Evolutionary conservation across 129 eudicot species (phyloP), one percentile per base, ranked within the genome.

Genomic region (Flaveria brownii): DNA sequence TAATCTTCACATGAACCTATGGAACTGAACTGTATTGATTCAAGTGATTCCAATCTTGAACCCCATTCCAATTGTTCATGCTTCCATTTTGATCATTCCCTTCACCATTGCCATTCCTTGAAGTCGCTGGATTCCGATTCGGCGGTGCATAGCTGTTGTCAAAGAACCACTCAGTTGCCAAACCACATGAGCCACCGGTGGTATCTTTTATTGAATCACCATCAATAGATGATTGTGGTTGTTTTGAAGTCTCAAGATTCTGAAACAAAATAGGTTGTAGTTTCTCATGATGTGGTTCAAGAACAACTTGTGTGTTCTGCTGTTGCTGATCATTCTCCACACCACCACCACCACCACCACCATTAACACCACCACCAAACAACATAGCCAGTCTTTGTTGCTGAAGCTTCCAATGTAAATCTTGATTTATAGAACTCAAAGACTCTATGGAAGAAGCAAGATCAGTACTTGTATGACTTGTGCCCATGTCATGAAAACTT

Each of bases 401-500:
- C 77, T 93, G 98, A 12, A 93, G 70, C 77, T 90, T 93, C 95
- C 98, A 90, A 72, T 93, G 98, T 82, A 93, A 81, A 46, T 93
- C 98, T 79, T 93, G 96, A 82, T 90, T 93, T 20, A 90, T 82
- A 13, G 88, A 88, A 76, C 98, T 90, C 85, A 92, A 80, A 6
- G 96, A 92, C 80, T 90, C 96, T 9, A 92, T 92, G 9, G 96
- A 87, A 63, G 96, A 80, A 33, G 96, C 90, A 15, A 88, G 42
- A 67, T 49, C 76, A 52, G 42, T 69, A 30, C 67, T 45, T 8
- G 12, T 83, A 6, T 46, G 72, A 59, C 33, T 59, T n/a, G 79
- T 68, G 12, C 86, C 86, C 75, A 86, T 76, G 72, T 82, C 89
- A 57, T 85, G 86, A n/a, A 80, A 73, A 22, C 52, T 55, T 77